Evolutionary conservation across 345 rosid genomes (phyloP), one percentile per base, ranked within the genome.

Genomic region (Dimocarpus longan): DNA sequence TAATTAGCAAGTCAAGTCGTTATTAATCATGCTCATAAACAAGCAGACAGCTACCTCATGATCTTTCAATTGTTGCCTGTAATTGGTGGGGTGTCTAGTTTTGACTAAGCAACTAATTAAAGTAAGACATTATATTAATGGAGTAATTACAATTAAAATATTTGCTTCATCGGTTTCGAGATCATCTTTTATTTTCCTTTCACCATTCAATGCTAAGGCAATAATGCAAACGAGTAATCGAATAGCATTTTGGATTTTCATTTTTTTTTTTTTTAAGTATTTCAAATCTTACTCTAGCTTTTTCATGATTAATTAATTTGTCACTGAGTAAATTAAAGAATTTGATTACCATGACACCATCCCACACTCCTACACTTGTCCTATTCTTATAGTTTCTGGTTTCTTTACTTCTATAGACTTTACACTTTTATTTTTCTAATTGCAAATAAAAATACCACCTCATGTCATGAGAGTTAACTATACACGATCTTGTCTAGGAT

Each of bases 71-170:
- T 71, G 24, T 32, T 74, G 81, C 73, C 63, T 24, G 74, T 67
- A 52, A 79, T 73, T 22, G 21, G 24, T 22, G 21, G 24, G 79
- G 21, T 28, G 46, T 56, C 73, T 68, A 42, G 82, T 78, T 70
- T 74, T 71, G 85, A 85, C 83, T 13, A 70, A 67, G 48, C 73
- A 80, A 77, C 81, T 40, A 76, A 59, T 59, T 56, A 56, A 42
- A 79, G 22, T 56, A 19, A 64, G 59, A 67, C 32, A 24, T 39
- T 71, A 26, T 62, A 62, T n/a, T n/a, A 46, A 12, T 7, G 73
- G 39, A 24, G 28, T 10, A 42, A 68, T 68, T 13, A 28, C 50
- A 72, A n/a, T 21, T n/a, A 44, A 24, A 5, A 8, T 24, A 24
- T 42, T 3, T 18, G 7, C n/a, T 37, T 59, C 13, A 32, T 32